Evolutionary conservation across 768 basidiomycete genomes (phyloP).

Genomic region (Cytidiella melzeri): DNA sequence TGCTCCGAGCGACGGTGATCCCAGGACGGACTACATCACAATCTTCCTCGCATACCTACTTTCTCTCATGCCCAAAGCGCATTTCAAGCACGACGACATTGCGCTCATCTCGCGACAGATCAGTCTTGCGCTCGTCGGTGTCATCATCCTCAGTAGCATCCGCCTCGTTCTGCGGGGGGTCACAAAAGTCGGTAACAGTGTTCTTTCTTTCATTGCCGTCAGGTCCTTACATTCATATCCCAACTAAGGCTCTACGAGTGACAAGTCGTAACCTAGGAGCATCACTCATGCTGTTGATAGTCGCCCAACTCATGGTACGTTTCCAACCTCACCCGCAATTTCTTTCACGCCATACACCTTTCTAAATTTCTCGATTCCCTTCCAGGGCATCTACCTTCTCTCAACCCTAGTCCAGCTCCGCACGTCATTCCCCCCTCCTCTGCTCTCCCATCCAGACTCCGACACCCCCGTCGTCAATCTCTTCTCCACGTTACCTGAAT

Average conservation of each 20-base stretch:
- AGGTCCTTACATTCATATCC: background rate
- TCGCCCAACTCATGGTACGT: constrained; percentile 80
- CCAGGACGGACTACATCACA: constrained; percentile 34
- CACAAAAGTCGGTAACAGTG: constrained; percentile 47
- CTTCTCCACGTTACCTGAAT: constrained; percentile 68
- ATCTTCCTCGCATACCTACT: constrained; percentile 35
- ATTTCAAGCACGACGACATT: constrained; percentile 27
- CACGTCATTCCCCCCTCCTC: constrained; percentile 64
- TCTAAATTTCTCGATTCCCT: too few species aligned
- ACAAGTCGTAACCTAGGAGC: constrained; percentile 67
- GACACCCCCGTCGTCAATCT: constrained; percentile 37
- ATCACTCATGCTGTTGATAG: constrained; percentile 66
- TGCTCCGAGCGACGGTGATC: background rate
- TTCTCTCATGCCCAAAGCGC: constrained; percentile 32
- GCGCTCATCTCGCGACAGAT: constrained; percentile 45
- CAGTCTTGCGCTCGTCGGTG: constrained; percentile 67
- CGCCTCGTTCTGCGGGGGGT: constrained; percentile 65
- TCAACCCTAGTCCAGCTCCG: constrained; percentile 80
- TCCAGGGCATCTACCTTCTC: constrained; percentile 83
- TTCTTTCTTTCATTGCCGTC: background rate
- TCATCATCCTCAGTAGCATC: constrained; percentile 70
- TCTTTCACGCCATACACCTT: too few species aligned
- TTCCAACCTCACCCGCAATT: too few species aligned
- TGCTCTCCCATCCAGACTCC: constrained; percentile 21
- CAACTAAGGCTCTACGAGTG: constrained; percentile 47